Percentiles rank a stretch among this genome's conserved stretches.
Evolutionary conservation across 345 rosid genomes (phyloP).

Genomic region (Syzygium jambos): DNA sequence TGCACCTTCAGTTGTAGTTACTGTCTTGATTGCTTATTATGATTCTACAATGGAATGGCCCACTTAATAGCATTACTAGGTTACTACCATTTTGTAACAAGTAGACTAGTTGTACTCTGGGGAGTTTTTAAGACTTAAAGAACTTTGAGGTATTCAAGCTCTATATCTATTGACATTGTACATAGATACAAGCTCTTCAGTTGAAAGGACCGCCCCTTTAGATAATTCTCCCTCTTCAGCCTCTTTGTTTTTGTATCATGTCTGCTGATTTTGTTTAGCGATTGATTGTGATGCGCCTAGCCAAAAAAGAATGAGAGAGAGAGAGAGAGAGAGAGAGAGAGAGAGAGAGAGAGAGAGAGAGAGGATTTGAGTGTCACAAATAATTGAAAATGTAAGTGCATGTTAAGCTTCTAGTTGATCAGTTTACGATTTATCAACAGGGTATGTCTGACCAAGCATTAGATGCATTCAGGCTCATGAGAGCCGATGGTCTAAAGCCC

Average conservation of each 20-base stretch:
- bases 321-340: neutral
- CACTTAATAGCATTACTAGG: neutral
- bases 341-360: neutral
- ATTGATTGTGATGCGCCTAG: neutral
- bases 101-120: neutral
- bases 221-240: neutral
- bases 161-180: neutral
- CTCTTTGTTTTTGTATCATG: neutral
- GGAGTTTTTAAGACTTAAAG: neutral
- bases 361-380: neutral
- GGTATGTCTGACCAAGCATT: conserved; percentile 92
- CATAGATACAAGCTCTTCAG: neutral
- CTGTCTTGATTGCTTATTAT: neutral
- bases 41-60: neutral
- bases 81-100: neutral
- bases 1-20: neutral
- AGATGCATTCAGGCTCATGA: conserved; percentile 82
- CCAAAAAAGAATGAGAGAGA: neutral
- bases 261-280: neutral
- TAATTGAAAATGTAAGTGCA: neutral
- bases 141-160: neutral
- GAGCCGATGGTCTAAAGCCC: conserved; percentile 79
- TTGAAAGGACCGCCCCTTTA: neutral
- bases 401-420: neutral
- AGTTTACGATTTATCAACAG: conserved; percentile 22